Base-by-base conservation (phyloP, 495 filamentous ascomycete genomes). In the Xylaria acuta region DNA sequence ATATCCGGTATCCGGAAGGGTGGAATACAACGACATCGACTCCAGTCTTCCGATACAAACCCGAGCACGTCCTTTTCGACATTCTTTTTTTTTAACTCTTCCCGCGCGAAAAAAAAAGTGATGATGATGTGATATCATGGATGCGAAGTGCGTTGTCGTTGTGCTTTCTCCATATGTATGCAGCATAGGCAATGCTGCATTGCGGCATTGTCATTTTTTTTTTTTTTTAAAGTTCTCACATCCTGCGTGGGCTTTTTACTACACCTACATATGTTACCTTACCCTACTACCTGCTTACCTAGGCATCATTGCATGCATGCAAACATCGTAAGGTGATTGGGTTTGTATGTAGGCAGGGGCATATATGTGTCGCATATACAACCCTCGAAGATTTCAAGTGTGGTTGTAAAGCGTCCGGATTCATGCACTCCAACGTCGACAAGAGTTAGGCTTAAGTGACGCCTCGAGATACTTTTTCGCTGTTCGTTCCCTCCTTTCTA, bases 241-340 rank as follows among this genome's bases (percentile, higher is more conserved):
- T 32, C 36, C 49, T 49, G 36, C 47, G 25, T 34, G 38, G n/a
- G n/a, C 5, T 56, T 18, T 38, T 51, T 40, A 27, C 34, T 67
- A 67, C 45, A 11, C 38, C 22, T 27, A 53, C 45, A 36, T 67
- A 67, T 49, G n/a, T 67, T 67, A 67, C 65, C 65, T 49, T 67
- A 27, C 30, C 20, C 32, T 67, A 40, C 47, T 56, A 67, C 65
- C 47, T 56, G 12, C 65, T 56, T 56, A 14, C 65, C 47, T 43
- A 32, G 47, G 49, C 65, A 53, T 32, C 41, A 34, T 49, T 27
- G 60, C 60, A 25, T 64, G 60, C 60, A 43, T 64, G 60, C 38
- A 43, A 43, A 30, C 38, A n/a, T 43, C 38, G 36, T 12, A 27
- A 64, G 60, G 38, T 64, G 60, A 43, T 30, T 25, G 30, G n/a